These are phyloP conservation scores for Physocladia obscura DNA, from an alignment of 192 early-diverging fungal species.

Conservation along the genomic window DNA sequence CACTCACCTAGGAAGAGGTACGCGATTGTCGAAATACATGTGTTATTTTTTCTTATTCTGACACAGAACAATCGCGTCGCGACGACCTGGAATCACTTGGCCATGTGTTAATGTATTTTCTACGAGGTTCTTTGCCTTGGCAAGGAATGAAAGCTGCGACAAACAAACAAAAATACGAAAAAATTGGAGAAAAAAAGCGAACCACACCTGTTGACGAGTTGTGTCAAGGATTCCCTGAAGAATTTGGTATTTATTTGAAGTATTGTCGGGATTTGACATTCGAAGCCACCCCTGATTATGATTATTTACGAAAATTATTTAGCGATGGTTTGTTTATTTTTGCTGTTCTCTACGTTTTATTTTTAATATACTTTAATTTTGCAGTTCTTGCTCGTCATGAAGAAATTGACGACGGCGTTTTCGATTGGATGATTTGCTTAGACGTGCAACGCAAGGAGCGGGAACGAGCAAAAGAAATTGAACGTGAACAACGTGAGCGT, in stretches of 20 bases:
- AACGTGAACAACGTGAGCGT: constrained; percentile 39
- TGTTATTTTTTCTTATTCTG: not conserved
- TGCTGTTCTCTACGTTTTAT: not conserved
- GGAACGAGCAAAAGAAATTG: constrained; percentile 40
- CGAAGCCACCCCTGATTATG: constrained; percentile 95
- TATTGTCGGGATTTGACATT: constrained; percentile 91
- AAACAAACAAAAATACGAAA: constrained; percentile 99
- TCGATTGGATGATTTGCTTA: constrained; percentile 84
- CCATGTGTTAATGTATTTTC: constrained; percentile 98
- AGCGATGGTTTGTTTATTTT: constrained; percentile 58
- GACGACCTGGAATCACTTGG: constrained; percentile 97
- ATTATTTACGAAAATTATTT: constrained; percentile 84
- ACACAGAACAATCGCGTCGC: constrained; percentile 90
- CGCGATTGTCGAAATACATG: constrained; percentile 40
- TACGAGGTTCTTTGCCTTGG: constrained; percentile 92
- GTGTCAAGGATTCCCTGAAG: constrained; percentile 86
- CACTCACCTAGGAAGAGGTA: constrained; percentile 92
- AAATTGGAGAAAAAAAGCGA: constrained; percentile 99
- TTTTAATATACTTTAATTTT: not conserved
- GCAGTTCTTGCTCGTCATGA: constrained; percentile 50
- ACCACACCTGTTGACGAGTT: constrained; percentile 84
- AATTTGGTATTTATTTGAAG: constrained; percentile 86
- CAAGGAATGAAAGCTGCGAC: constrained; percentile 97
- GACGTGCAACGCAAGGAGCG: constrained; percentile 52
- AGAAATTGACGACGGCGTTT: constrained; percentile 86